A percentile compares a stretch with the other conserved stretches of the same genome.
These are phyloP conservation scores for Lantana camara DNA, from an alignment of 257 asterid genomes.

Conservation along the genomic window DNA sequence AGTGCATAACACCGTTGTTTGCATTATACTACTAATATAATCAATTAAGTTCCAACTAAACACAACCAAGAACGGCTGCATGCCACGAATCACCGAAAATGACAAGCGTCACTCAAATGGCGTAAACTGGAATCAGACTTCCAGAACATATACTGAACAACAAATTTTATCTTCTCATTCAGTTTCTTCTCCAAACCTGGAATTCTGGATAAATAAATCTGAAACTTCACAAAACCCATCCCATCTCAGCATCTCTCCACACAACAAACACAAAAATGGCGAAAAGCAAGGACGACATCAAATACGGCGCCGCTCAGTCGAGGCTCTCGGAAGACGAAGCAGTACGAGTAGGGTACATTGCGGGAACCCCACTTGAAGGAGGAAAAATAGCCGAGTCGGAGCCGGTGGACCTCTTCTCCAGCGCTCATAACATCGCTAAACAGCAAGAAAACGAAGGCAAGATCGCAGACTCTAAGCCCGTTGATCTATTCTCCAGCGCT, in stretches of 20 bases:
- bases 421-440: constrained; percentile 28
- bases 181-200: no score
- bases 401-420: constrained; percentile 40
- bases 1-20: no score
- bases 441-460: constrained; percentile 4
- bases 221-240: no score
- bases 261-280: constrained; percentile 47
- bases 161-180: no score
- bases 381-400: constrained; percentile 48
- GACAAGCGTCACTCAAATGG: neutral
- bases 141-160: no score
- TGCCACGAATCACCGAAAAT: neutral
- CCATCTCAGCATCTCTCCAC: no score
- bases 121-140: no score
- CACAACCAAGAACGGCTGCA: no score
- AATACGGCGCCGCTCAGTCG: constrained; percentile 46
- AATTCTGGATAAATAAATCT: no score
- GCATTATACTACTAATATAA: no score
- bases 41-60: no score
- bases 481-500: constrained; percentile 33
- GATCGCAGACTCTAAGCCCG: constrained; percentile 25
- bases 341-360: constrained; percentile 42
- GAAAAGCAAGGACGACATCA: constrained; percentile 44
- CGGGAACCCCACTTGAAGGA: constrained; percentile 49
- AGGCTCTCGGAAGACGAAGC: constrained; percentile 54